phyloP scores from a whole-genome alignment of 73 alveolate genomes.

The Tetrahymena elliotti region DNA sequence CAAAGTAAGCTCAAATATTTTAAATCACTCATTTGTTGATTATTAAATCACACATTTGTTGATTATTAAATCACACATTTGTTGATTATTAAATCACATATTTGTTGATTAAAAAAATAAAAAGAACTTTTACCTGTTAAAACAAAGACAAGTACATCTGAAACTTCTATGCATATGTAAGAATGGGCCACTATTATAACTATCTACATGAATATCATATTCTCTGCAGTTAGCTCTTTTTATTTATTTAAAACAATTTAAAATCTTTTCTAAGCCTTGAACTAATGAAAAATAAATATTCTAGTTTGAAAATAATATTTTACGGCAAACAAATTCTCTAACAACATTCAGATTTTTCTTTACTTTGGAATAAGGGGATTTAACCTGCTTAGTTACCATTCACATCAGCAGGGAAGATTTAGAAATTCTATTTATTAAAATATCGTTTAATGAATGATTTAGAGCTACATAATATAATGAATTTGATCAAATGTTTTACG shows the following conservation, averaged over 20 bases:
- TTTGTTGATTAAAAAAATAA: too few species aligned
- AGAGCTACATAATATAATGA: neutral
- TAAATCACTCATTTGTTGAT: too few species aligned
- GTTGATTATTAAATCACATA: too few species aligned
- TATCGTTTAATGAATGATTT: too few species aligned
- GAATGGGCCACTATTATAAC: neutral
- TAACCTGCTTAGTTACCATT: neutral
- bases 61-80: too few species aligned
- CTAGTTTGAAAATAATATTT: too few species aligned
- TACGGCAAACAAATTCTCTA: constrained; percentile 11
- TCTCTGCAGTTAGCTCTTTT: constrained; percentile 2
- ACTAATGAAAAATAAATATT: too few species aligned
- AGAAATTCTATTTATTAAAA: neutral
- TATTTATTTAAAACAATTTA: too few species aligned
- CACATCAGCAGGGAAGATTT: neutral
- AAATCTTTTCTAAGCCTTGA: too few species aligned
- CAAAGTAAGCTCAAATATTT: too few species aligned
- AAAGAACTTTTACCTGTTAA: neutral
- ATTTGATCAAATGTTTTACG: neutral
- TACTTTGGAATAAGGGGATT: neutral
- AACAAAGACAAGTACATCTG: constrained; percentile 8
- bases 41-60: too few species aligned
- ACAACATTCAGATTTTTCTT: constrained; percentile 2
- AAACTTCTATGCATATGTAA: neutral
- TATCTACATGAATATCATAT: neutral